A percentile compares a stretch with the other conserved stretches of the same genome.
These are phyloP conservation scores for Myxozyma vanderwaltii DNA, from an alignment of 805 yeast genomes.

Conservation along the genomic window DNA sequence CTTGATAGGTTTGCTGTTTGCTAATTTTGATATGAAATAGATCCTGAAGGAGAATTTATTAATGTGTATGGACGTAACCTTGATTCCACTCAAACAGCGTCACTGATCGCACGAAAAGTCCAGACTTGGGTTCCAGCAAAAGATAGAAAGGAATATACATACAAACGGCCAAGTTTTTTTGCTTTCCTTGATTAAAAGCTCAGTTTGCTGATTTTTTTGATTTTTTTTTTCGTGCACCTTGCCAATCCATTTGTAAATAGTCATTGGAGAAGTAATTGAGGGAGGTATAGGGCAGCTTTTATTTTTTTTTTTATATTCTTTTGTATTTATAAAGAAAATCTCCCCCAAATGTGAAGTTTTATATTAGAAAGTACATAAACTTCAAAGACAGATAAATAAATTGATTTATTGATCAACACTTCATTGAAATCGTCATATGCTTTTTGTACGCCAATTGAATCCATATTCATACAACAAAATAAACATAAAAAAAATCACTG, in stretches of 20 bases:
- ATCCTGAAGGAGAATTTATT: constrained; percentile 94
- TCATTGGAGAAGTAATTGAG: not conserved
- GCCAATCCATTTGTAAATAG: not conserved
- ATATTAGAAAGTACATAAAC: not conserved
- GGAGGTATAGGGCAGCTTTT: too few relatives aligned
- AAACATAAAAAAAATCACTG: not conserved
- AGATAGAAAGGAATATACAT: constrained; percentile 20
- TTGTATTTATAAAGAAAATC: too few relatives aligned
- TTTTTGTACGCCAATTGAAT: constrained; percentile 2
- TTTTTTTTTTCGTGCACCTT: not conserved
- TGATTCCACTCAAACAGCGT: constrained; percentile 74
- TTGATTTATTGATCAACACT: not conserved
- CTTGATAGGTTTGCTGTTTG: too few relatives aligned
- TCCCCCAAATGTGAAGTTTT: not conserved
- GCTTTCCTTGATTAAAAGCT: constrained; percentile 30
- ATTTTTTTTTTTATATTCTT: not conserved
- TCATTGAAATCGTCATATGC: not conserved
- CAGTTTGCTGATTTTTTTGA: too few relatives aligned
- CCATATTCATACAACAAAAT: not conserved
- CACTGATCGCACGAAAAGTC: constrained; percentile 73
- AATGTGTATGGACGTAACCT: constrained; percentile 94
- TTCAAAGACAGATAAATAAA: not conserved
- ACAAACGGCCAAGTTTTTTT: constrained; percentile 28
- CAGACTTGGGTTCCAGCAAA: constrained; percentile 67
- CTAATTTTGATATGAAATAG: constrained; percentile 42